A percentile compares a stretch with the other conserved stretches of the same genome.
Evolutionary conservation across 2,329 filamentous ascomycete species (phyloP).

Genomic region (Ophiostoma populinum): DNA sequence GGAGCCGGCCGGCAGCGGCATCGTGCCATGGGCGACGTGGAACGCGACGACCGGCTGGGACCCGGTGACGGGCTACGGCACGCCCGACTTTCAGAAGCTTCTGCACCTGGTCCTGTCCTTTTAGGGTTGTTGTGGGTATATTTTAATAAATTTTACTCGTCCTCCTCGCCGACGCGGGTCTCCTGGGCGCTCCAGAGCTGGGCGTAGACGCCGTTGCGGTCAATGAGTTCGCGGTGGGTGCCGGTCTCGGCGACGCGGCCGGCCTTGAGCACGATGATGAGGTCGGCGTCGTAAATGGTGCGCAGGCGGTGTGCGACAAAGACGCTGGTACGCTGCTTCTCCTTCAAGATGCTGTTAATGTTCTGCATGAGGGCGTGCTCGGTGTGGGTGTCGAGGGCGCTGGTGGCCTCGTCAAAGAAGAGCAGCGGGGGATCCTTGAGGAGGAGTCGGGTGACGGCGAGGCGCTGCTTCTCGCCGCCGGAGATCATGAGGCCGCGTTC

Average conservation of each 20-base stretch:
- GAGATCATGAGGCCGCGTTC: conserved; percentile 21
- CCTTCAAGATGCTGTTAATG: conserved; percentile 80
- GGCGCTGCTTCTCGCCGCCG: conserved; percentile 38
- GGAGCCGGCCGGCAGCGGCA: conserved; percentile 26
- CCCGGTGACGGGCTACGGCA: conserved; percentile 11
- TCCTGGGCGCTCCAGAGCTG: conserved; percentile 57
- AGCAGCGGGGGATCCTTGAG: conserved; percentile 22
- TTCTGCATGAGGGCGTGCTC: conserved; percentile 80
- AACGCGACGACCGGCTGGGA: conserved; percentile 13
- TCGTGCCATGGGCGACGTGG: conserved; percentile 10
- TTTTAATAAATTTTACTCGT: background rate
- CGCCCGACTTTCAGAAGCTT: conserved; percentile 12
- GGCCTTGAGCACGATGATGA: conserved; percentile 79
- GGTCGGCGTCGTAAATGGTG: conserved; percentile 84
- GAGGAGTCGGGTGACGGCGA: conserved; percentile 29
- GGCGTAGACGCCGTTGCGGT: conserved; percentile 62
- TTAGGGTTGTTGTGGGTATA: background rate
- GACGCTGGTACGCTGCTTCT: conserved; percentile 78
- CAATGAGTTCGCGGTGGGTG: conserved; percentile 70
- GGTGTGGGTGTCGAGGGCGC: conserved; percentile 38
- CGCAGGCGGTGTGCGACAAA: conserved; percentile 86
- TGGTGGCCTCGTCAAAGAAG: conserved; percentile 17
- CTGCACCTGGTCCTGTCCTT: conserved; percentile 10
- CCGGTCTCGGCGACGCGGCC: conserved; percentile 79
- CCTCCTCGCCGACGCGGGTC: conserved; percentile 9